Percentiles rank a stretch among this genome's conserved stretches.
Evolutionary conservation across 768 basidiomycete species (phyloP).

Genomic region (Astraeus odoratus): DNA sequence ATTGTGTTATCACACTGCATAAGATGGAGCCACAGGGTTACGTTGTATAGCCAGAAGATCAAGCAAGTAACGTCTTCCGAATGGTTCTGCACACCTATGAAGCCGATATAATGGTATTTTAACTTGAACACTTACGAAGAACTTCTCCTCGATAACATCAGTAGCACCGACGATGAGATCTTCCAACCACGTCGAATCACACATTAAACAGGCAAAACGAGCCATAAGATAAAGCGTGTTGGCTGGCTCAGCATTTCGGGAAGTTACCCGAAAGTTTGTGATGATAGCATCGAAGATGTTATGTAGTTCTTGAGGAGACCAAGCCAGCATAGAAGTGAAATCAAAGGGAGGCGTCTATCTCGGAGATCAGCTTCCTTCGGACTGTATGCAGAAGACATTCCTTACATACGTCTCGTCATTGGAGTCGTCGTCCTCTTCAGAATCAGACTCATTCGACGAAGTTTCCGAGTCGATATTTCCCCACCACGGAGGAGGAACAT

Average conservation of each 20-base stretch:
- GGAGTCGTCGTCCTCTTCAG: constrained; percentile 44
- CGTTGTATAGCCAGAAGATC: constrained; percentile 94
- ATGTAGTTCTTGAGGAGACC: constrained; percentile 73
- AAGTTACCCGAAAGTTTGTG: constrained; percentile 60
- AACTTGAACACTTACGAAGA: constrained; percentile 62
- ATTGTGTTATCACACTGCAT: constrained; percentile 80
- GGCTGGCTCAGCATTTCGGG: constrained; percentile 79
- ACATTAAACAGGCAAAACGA: constrained; percentile 87
- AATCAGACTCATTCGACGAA: constrained; percentile 38
- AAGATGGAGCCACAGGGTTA: constrained; percentile 84
- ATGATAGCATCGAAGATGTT: constrained; percentile 79
- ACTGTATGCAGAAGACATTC: constrained; percentile 2
- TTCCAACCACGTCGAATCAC: constrained; percentile 88
- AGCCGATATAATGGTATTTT: constrained; percentile 4
- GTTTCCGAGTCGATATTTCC: constrained; percentile 39
- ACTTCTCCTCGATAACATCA: constrained; percentile 85
- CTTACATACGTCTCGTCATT: constrained; percentile 45
- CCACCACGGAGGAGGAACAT: constrained; percentile 62
- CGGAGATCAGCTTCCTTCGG: constrained; percentile 14
- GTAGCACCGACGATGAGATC: constrained; percentile 88
- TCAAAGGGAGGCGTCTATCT: constrained; percentile 64
- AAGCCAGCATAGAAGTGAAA: constrained; percentile 89
- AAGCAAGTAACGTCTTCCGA: constrained; percentile 82
- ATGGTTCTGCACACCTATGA: constrained; percentile 46
- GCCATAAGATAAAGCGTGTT: constrained; percentile 87